Conservation (phyloP, 805 yeast species). For the Yarrowia sp. region DNA sequence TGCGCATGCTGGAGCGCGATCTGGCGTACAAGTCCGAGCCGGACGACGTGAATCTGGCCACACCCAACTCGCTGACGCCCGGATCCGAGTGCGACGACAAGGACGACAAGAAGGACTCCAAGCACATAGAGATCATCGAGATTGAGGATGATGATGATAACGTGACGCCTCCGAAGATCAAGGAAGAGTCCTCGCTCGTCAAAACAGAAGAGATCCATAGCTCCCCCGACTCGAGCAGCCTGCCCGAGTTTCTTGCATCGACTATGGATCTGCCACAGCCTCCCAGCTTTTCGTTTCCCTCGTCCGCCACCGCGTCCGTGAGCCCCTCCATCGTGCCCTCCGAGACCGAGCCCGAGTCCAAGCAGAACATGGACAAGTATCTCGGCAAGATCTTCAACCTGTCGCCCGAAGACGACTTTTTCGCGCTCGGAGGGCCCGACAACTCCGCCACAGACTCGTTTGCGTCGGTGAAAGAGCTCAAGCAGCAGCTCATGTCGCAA, state of each 20-base stretch:
- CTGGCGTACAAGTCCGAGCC: slow-evolving; percentile 2
- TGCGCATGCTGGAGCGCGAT: slow-evolving; percentile 6
- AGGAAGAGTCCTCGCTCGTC: not conserved
- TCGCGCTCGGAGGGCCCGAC: not conserved
- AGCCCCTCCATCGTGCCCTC: not conserved
- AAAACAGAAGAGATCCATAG: not conserved
- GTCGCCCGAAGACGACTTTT: slow-evolving; percentile 19
- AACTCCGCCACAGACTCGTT: slow-evolving; percentile 16
- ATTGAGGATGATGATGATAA: slow-evolving; percentile 6
- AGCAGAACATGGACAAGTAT: slow-evolving; percentile 14
- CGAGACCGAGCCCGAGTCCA: not conserved
- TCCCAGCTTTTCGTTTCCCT: not conserved
- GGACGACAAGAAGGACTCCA: not conserved
- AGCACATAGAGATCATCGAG: slow-evolving; percentile 1
- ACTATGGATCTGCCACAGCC: not conserved
- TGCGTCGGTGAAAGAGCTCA: slow-evolving; percentile 28
- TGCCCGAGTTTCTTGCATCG: slow-evolving; percentile 18
- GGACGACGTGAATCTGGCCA: slow-evolving; percentile 14
- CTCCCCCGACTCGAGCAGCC: not conserved
- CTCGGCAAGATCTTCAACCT: slow-evolving; percentile 14
- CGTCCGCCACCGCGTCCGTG: not conserved
- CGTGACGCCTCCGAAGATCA: not conserved
- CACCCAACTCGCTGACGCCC: slow-evolving; percentile 15
- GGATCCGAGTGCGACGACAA: slow-evolving; percentile 17
- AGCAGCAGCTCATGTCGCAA: slow-evolving; percentile 31